Percentiles rank a stretch among this genome's conserved stretches.
Conservation (phyloP, 495 filamentous ascomycete species). For the Lepraria neglecta region DNA sequence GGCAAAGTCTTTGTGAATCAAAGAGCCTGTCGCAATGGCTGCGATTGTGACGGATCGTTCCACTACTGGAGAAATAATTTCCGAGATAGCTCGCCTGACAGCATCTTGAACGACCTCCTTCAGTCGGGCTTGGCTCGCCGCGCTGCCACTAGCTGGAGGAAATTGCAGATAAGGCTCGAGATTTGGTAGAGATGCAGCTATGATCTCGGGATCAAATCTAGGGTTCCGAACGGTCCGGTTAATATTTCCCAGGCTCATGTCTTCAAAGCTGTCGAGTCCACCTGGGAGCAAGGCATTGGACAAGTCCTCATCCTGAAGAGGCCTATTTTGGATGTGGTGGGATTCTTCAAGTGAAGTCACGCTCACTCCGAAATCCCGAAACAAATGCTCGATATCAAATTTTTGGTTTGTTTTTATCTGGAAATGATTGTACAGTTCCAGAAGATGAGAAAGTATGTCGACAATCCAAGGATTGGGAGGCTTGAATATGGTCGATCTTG, state of each 20-base stretch:
- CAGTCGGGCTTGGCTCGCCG: slow-evolving; percentile 61
- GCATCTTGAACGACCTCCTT: slow-evolving; percentile 77
- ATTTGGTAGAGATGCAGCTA: slow-evolving; percentile 71
- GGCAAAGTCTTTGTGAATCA: slow-evolving; percentile 93
- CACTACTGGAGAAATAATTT: slow-evolving; percentile 95
- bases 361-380: slow-evolving; percentile 81
- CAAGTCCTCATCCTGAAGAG: slow-evolving; percentile 49
- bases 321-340: slow-evolving; percentile 67
- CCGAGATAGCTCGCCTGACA: slow-evolving; percentile 78
- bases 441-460: slow-evolving; percentile 81
- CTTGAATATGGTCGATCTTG: slow-evolving; percentile 80
- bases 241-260: slow-evolving; percentile 65
- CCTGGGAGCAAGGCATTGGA: slow-evolving; percentile 54
- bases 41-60: slow-evolving; percentile 96
- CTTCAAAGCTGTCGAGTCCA: slow-evolving; percentile 69
- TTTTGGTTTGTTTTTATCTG: slow-evolving; percentile 92
- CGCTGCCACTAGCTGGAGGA: slow-evolving; percentile 67
- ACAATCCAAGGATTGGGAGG: slow-evolving; percentile 96
- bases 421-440: slow-evolving; percentile 87
- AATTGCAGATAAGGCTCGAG: slow-evolving; percentile 65
- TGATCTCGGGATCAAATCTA: slow-evolving; percentile 63
- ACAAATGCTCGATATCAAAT: slow-evolving; percentile 97
- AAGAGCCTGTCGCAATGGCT: slow-evolving; percentile 86
- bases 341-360: slow-evolving; percentile 82
- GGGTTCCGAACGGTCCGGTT: slow-evolving; percentile 60